These are phyloP conservation scores for Durotheca rogersii DNA, from an alignment of 495 filamentous ascomycete genomes.

Conservation along the genomic window DNA sequence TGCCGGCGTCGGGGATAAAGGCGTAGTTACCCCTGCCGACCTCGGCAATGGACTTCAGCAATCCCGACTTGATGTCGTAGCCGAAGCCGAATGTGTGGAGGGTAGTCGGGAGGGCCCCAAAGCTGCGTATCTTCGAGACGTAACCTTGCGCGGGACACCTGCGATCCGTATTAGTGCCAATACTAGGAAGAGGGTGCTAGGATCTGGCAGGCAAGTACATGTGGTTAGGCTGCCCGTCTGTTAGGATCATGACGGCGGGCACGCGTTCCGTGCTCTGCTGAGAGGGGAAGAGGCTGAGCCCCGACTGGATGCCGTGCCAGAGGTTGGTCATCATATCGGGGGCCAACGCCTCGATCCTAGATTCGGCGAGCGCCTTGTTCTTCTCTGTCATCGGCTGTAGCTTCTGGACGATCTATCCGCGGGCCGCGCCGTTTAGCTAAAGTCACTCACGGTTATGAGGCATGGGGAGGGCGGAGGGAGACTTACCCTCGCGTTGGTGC, in stretches of 20 bases:
- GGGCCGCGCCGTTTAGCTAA: background rate
- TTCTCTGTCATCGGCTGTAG: conserved; percentile 39
- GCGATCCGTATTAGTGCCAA: conserved; percentile 1
- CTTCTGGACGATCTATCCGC: conserved; percentile 36
- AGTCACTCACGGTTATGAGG: background rate
- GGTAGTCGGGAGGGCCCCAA: conserved; percentile 37
- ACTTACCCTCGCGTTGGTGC: conserved; percentile 28
- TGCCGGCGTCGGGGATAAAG: conserved; percentile 51
- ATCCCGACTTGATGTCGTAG: conserved; percentile 40
- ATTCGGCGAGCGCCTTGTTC: conserved; percentile 34
- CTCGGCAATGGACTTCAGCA: conserved; percentile 50
- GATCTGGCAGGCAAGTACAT: no score
- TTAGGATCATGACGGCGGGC: conserved; percentile 49
- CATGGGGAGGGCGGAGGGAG: background rate
- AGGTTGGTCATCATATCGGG: conserved; percentile 39
- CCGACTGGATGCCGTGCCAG: conserved; percentile 44
- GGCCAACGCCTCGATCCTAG: conserved; percentile 38
- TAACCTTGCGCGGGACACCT: conserved; percentile 37
- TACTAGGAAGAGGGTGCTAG: no score
- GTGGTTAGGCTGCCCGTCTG: conserved; percentile 48
- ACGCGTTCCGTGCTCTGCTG: conserved; percentile 26
- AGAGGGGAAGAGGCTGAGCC: conserved; percentile 37
- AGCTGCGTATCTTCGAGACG: conserved; percentile 39
- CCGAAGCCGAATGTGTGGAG: conserved; percentile 54
- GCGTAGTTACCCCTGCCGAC: conserved; percentile 45